Evolutionary conservation across 1,284 basidiomycete genomes (phyloP).

Genomic region (Cutaneotrichosporon cyanovorans): DNA sequence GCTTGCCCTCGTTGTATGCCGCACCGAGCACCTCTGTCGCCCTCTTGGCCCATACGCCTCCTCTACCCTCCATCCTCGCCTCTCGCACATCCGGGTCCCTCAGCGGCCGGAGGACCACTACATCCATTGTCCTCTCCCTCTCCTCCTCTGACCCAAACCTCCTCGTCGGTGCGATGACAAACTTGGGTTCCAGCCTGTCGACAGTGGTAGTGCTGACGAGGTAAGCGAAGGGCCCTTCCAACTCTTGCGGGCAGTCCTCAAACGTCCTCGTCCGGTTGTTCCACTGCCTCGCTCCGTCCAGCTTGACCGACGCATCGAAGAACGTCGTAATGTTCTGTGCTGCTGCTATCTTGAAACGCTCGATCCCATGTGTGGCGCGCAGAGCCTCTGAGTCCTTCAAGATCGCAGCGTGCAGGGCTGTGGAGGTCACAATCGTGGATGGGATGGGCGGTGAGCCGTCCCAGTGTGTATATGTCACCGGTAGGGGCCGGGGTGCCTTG

Average conservation of each 20-base stretch:
- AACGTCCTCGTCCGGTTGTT: slow-evolving; percentile 46
- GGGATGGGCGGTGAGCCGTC: slow-evolving; percentile 62
- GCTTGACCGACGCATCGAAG: slow-evolving; percentile 57
- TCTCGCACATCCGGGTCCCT: slow-evolving; percentile 55
- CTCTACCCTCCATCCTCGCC: slow-evolving; percentile 19
- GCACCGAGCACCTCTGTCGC: slow-evolving; percentile 52
- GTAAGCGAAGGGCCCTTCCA: slow-evolving; percentile 74
- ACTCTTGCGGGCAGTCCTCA: slow-evolving; percentile 15
- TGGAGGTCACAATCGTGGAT: slow-evolving; percentile 49
- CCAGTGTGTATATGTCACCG: slow-evolving; percentile 53
- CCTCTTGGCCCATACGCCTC: slow-evolving; percentile 42
- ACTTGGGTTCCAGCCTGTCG: slow-evolving; percentile 71
- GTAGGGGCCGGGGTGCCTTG: slow-evolving; percentile 50
- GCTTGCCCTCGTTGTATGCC: slow-evolving; percentile 67
- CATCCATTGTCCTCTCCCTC: slow-evolving; percentile 55
- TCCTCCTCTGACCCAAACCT: too few species aligned
- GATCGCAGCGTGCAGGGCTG: slow-evolving; percentile 76
- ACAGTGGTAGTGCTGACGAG: slow-evolving; percentile 73
- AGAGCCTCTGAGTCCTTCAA: slow-evolving; percentile 71
- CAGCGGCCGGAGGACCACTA: slow-evolving; percentile 73
- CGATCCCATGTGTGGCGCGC: slow-evolving; percentile 65
- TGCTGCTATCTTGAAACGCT: slow-evolving; percentile 81
- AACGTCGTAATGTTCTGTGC: slow-evolving; percentile 64
- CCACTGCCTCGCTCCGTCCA: slow-evolving; percentile 52
- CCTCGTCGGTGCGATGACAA: slow-evolving; percentile 62